Base-by-base conservation (phyloP, 2,329 filamentous ascomycete species). In the Calonectria hawksworthii region DNA sequence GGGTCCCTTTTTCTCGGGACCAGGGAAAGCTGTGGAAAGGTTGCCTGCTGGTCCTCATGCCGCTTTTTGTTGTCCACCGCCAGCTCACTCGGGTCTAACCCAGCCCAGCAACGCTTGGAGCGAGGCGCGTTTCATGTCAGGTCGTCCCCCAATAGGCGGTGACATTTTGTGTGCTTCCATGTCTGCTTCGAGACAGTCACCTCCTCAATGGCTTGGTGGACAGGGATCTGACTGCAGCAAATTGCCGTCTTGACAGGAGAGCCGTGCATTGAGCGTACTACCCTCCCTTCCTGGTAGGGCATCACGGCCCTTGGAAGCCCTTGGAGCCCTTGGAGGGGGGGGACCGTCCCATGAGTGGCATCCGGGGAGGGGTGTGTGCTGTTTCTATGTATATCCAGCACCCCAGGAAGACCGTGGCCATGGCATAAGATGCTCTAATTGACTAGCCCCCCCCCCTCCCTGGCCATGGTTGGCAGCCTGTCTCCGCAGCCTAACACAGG, bases 391-490 rank as follows among this genome's bases (percentile, higher is more conserved):
- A 70, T 70, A 89, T 88, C 86, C 84, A 86, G 87, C 83, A 87
- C 84, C 84, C 82, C 68, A 77, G 68, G 75, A 78, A 83, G 82
- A 83, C 85, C 86, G 88, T 88, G 87, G 87, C 85, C 86, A 88
- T 88, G 87, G 88, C 88, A 90, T 90, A 90, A 90, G 87, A 90
- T 89, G 86, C 84, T 86, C 89, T 89, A 90, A 89, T 90, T 90
- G 90, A 90, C 88, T 87, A 86, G 47, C 87, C 85, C 32, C 30
- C 86, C 87, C 86, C 86, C 86, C 83, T 85, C 86, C 76, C 80
- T 79, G 74, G 75, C 74, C 65, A 74, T 73, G 75, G 74, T 74
- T 77, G 77, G 78, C 86, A 84, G 86, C 82, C 86, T 86, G 79
- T 81, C 79, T 81, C 80, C 77, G 79, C 75, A 81, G 70, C 78